phyloP scores from a whole-genome alignment of 1,284 basidiomycete genomes.

The Puccinia hordei region DNA sequence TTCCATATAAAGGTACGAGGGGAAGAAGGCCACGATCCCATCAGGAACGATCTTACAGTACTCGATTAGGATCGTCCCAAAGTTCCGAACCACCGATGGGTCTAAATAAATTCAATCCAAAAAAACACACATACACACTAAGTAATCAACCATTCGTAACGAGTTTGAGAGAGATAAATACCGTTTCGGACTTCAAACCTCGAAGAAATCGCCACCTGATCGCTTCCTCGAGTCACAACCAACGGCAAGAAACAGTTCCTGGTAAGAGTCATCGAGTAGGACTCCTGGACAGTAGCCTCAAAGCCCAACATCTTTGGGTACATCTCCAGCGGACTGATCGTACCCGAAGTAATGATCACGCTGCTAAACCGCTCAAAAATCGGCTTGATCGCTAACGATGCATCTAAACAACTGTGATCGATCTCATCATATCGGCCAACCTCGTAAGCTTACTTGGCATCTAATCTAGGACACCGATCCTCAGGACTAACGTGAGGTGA shows the following conservation, averaged over 20 bases:
- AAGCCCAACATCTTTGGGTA: slow-evolving; percentile 99
- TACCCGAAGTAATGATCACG: slow-evolving; percentile 98
- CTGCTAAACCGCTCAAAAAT: slow-evolving; percentile 98
- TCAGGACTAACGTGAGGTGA: slow-evolving; percentile 79
- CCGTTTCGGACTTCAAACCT: slow-evolving; percentile 94
- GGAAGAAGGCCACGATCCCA: slow-evolving; percentile 99
- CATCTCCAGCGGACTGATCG: slow-evolving; percentile 98
- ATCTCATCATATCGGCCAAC: neutral
- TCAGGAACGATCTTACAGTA: slow-evolving; percentile 97
- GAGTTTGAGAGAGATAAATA: neutral
- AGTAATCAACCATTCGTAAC: neutral
- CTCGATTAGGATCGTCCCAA: slow-evolving; percentile 95
- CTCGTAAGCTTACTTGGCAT: neutral
- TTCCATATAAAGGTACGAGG: slow-evolving; percentile 99
- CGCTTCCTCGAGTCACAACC: slow-evolving; percentile 93
- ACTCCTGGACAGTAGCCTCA: slow-evolving; percentile 93
- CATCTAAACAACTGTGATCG: slow-evolving; percentile 82
- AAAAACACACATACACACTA: neutral
- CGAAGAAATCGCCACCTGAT: slow-evolving; percentile 98
- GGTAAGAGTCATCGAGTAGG: slow-evolving; percentile 96
- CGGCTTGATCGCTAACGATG: slow-evolving; percentile 93
- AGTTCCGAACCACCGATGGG: slow-evolving; percentile 97
- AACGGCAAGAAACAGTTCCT: slow-evolving; percentile 97
- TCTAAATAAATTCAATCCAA: slow-evolving; percentile 62
- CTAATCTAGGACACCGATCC: neutral